Conservation (phyloP, 495 filamentous ascomycete genomes). For the Aspergillus kassunensis region DNA sequence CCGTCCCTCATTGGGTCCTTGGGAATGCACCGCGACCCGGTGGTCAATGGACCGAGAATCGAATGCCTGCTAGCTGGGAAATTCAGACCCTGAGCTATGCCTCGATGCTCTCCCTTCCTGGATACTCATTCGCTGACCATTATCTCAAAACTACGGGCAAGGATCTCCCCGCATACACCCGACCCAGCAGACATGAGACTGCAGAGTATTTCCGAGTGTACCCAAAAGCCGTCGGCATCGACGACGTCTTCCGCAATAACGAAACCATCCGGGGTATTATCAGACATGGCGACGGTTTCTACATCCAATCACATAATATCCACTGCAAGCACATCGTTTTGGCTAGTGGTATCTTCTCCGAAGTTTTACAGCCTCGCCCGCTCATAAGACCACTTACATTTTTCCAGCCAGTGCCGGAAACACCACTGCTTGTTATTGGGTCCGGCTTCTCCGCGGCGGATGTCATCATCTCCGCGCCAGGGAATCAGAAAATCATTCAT, state of each 20-base stretch:
- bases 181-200: slow-evolving; percentile 56
- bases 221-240: slow-evolving; percentile 51
- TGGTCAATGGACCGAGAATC: slow-evolving; percentile 63
- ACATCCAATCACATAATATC: slow-evolving; percentile 49
- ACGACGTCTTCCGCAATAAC: slow-evolving; percentile 44
- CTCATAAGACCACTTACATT: slow-evolving; percentile 40
- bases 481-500: slow-evolving; percentile 54
- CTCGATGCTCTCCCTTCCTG: slow-evolving; percentile 61
- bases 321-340: slow-evolving; percentile 59
- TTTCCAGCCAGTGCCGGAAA: slow-evolving; percentile 19
- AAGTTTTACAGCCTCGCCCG: slow-evolving; percentile 50
- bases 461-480: slow-evolving; percentile 53
- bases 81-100: slow-evolving; percentile 62
- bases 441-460: slow-evolving; percentile 66
- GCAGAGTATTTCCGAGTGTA: slow-evolving; percentile 57
- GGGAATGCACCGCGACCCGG: slow-evolving; percentile 52
- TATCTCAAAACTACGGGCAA: slow-evolving; percentile 38
- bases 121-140: slow-evolving; percentile 57
- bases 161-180: slow-evolving; percentile 48
- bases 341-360: slow-evolving; percentile 61
- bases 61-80: slow-evolving; percentile 51
- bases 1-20: slow-evolving; percentile 56
- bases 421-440: slow-evolving; percentile 54
- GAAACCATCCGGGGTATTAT: slow-evolving; percentile 42
- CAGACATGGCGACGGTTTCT: slow-evolving; percentile 47